A percentile compares a stretch with the other conserved stretches of the same genome.
phyloP scores from a whole-genome alignment of 129 eudicot genomes.

The Saposhnikovia divaricata region DNA sequence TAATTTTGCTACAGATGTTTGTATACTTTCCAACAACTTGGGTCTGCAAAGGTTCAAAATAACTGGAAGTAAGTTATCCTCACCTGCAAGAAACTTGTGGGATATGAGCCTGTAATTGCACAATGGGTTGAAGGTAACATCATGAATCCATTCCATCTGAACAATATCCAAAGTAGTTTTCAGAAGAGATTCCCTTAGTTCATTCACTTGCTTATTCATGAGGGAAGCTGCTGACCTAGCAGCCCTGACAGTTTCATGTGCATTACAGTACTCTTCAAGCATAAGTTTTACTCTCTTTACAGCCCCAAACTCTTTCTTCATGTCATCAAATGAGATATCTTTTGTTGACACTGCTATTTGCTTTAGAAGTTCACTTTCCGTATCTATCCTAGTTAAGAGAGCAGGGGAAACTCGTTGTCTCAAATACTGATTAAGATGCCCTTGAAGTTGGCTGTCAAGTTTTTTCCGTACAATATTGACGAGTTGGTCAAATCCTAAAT shows the following conservation, averaged over 20 bases:
- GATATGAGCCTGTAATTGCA: conserved; percentile 57
- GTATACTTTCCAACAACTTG: conserved; percentile 66
- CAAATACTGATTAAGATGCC: conserved; percentile 59
- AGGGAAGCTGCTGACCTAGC: conserved; percentile 78
- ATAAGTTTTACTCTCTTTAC: conserved; percentile 52
- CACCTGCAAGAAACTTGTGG: conserved; percentile 56
- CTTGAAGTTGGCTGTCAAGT: conserved; percentile 66
- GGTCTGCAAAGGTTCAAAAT: conserved; percentile 64
- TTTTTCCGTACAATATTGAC: conserved; percentile 56
- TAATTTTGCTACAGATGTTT: conserved; percentile 59
- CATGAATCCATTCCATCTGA: conserved; percentile 95
- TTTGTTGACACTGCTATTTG: conserved; percentile 28
- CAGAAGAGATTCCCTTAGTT: conserved; percentile 62
- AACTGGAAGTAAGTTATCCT: conserved; percentile 49
- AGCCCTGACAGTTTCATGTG: conserved; percentile 93
- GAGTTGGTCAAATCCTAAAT: conserved; percentile 84
- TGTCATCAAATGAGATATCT: conserved; percentile 33
- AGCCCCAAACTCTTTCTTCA: conserved; percentile 32
- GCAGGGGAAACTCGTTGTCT: conserved; percentile 61
- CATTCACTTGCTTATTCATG: conserved; percentile 67
- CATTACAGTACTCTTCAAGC: conserved; percentile 91
- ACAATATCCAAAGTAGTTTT: conserved; percentile 65
- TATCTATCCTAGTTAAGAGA: conserved; percentile 43
- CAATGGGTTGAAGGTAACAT: conserved; percentile 45
- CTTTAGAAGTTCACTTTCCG: conserved; percentile 50